Evolutionary conservation across 352 stramenopile species (phyloP).

Genomic region (Globisporangium apiculatum): DNA sequence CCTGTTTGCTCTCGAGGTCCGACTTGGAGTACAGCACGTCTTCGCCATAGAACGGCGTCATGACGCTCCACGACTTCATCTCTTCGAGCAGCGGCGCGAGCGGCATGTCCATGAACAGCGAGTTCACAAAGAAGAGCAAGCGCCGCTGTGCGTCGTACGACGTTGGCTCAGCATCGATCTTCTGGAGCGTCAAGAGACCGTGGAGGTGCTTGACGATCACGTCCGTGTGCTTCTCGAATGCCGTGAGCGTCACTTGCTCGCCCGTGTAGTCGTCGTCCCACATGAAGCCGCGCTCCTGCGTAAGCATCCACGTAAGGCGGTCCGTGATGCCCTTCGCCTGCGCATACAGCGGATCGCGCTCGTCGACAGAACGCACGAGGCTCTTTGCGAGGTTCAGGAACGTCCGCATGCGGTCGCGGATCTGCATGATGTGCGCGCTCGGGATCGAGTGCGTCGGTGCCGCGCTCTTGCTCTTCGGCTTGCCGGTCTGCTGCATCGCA

Average conservation of each 20-base stretch:
- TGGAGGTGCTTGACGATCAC: conserved; percentile 88
- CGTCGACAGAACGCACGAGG: conserved; percentile 68
- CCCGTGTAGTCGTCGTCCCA: conserved; percentile 98
- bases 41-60: conserved; percentile 99
- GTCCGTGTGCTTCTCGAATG: conserved; percentile 74
- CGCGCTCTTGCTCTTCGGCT: conserved; percentile 36
- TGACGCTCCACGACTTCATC: conserved; percentile 98
- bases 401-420: conserved; percentile 92
- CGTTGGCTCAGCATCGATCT: conserved; percentile 95
- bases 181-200: conserved; percentile 93
- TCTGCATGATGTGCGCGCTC: conserved; percentile 80
- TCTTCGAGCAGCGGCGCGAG: conserved; percentile 93
- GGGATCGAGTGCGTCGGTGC: conserved; percentile 72
- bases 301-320: conserved; percentile 94
- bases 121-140: conserved; percentile 99
- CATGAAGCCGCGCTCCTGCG: conserved; percentile 97
- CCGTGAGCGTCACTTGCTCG: conserved; percentile 88
- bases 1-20: conserved; percentile 95
- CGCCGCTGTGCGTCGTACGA: conserved; percentile 94
- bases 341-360: conserved; percentile 66
- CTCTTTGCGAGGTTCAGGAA: conserved; percentile 92
- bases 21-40: conserved; percentile 96
- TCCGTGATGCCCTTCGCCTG: conserved; percentile 92
- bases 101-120: conserved; percentile 99
- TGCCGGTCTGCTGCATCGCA: conserved; percentile 68